Percentiles rank a stretch among this genome's conserved stretches.
These are phyloP conservation scores for Trichocladium uniseriatum DNA, from an alignment of 495 filamentous ascomycete genomes.

Conservation along the genomic window DNA sequence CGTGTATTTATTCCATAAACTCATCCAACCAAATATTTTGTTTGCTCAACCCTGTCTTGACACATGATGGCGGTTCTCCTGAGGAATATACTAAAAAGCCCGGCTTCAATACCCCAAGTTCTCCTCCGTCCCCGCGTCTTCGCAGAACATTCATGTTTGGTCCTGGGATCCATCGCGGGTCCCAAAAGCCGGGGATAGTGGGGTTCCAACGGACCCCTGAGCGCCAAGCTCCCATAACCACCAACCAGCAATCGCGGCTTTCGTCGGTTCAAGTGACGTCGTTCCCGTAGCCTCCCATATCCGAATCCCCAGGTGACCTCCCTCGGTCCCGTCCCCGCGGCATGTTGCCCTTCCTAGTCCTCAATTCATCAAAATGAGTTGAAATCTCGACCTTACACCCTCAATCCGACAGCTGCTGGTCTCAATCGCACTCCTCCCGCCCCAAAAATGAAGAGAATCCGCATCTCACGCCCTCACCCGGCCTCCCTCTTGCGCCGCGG, in stretches of 20 bases:
- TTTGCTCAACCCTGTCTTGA: too few species aligned
- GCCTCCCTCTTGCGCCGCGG: constrained; percentile 2
- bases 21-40: too few species aligned
- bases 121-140: too few species aligned
- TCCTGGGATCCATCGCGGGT: too few species aligned
- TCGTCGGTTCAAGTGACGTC: constrained; percentile 32
- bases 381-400: background rate
- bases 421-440: background rate
- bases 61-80: too few species aligned
- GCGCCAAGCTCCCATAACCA: constrained; percentile 1
- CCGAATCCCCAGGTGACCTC: constrained; percentile 1
- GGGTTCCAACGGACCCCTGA: constrained; percentile 7
- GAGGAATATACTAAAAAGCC: too few species aligned
- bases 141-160: too few species aligned
- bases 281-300: background rate
- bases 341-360: background rate
- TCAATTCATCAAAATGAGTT: constrained; percentile 1
- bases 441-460: constrained; percentile 18
- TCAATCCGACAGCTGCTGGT: background rate
- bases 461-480: constrained; percentile 2
- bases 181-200: too few species aligned
- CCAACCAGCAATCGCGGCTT: constrained; percentile 15
- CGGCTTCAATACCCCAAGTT: too few species aligned
- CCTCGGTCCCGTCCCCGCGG: background rate
- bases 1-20: too few species aligned